These are phyloP conservation scores for Clohesyomyces aquaticus DNA, from an alignment of 495 filamentous ascomycete species.

Conservation along the genomic window DNA sequence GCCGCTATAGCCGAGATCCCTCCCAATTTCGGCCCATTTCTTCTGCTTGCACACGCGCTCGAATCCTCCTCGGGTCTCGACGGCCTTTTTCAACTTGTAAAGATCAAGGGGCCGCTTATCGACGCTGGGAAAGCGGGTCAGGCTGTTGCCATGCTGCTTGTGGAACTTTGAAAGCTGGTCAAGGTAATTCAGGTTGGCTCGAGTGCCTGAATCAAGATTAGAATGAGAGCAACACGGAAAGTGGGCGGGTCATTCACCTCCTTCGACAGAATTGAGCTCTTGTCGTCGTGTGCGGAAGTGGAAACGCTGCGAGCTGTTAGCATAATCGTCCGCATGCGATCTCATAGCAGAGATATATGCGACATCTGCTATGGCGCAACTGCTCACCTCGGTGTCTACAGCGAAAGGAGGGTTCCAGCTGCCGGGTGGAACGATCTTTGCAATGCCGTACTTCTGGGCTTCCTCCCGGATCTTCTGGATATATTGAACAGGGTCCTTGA, in stretches of 20 bases:
- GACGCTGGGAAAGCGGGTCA: slow-evolving; percentile 92
- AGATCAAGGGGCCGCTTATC: slow-evolving; percentile 97
- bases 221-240: slow-evolving; percentile 16
- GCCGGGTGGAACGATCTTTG: slow-evolving; percentile 92
- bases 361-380: no score
- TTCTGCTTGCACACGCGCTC: slow-evolving; percentile 95
- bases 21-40: slow-evolving; percentile 98
- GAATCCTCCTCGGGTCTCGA: slow-evolving; percentile 91
- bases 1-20: slow-evolving; percentile 95
- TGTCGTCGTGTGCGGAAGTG: slow-evolving; percentile 96
- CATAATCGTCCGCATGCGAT: slow-evolving; percentile 6
- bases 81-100: slow-evolving; percentile 94
- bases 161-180: slow-evolving; percentile 96
- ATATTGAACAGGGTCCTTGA: slow-evolving; percentile 89
- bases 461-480: slow-evolving; percentile 87
- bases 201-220: slow-evolving; percentile 65
- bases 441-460: slow-evolving; percentile 82
- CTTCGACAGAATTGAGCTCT: slow-evolving; percentile 97
- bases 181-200: slow-evolving; percentile 93
- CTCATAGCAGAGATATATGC: no score
- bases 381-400: slow-evolving; percentile 91
- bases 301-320: slow-evolving; percentile 68
- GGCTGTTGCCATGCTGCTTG: slow-evolving; percentile 91
- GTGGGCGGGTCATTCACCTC: slow-evolving; percentile 67
- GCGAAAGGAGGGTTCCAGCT: slow-evolving; percentile 93